phyloP scores from a whole-genome alignment of 495 filamentous ascomycete genomes.

The Endocarpon pusillum region DNA sequence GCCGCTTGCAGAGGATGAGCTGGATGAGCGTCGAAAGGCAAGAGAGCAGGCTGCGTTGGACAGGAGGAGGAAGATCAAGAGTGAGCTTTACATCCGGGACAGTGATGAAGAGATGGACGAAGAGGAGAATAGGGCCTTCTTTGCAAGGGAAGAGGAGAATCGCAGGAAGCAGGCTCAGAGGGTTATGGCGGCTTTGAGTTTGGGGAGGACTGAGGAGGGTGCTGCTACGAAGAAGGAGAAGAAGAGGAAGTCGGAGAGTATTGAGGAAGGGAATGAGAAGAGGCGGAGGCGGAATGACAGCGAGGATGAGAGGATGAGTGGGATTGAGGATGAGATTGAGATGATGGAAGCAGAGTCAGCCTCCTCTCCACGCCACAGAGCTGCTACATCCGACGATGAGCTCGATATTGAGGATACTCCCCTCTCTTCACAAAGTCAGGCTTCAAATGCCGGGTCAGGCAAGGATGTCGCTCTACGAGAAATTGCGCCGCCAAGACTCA shows the following conservation, averaged over 20 bases:
- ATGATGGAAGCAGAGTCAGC: too few species aligned
- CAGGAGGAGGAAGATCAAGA: constrained; percentile 64
- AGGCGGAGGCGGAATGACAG: constrained; percentile 16
- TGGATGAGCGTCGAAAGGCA: constrained; percentile 34
- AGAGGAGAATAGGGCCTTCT: constrained; percentile 50
- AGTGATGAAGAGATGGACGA: constrained; percentile 68
- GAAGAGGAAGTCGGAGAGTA: constrained; percentile 16
- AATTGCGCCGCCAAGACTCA: too few species aligned
- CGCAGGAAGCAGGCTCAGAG: constrained; percentile 31
- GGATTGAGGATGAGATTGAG: neutral
- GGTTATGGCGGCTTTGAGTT: constrained; percentile 32
- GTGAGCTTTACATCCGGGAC: constrained; percentile 56
- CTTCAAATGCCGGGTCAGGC: too few species aligned
- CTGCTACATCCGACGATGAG: neutral
- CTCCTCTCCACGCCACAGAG: neutral
- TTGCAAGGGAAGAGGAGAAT: constrained; percentile 44
- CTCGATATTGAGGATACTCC: constrained; percentile 7
- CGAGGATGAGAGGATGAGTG: constrained; percentile 4
- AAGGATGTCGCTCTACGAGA: too few species aligned
- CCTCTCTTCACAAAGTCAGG: too few species aligned
- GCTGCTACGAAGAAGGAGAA: constrained; percentile 16
- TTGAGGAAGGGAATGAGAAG: constrained; percentile 4
- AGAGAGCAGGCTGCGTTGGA: constrained; percentile 40
- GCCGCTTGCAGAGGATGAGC: constrained; percentile 30
- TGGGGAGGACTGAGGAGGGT: constrained; percentile 31